A percentile compares a stretch with the other conserved stretches of the same genome.
phyloP scores from a whole-genome alignment of 78 protist species.

The Acrasis kona region DNA sequence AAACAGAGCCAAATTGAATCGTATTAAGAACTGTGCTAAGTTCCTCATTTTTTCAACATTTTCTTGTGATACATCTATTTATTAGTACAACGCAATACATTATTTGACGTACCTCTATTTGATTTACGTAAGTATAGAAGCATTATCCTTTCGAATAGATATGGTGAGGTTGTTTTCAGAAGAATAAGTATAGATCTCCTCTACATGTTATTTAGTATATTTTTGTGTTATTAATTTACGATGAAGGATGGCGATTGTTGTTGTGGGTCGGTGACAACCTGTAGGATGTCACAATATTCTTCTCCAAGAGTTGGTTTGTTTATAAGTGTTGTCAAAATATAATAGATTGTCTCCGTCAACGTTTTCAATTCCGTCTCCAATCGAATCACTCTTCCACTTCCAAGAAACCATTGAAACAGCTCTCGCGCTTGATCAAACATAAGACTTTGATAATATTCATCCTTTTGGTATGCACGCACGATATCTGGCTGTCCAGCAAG shows the following conservation, averaged over 20 bases:
- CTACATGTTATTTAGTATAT: too few relatives aligned
- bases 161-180: neutral
- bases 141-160: neutral
- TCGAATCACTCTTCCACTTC: slow-evolving; percentile 11
- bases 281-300: slow-evolving; percentile 18
- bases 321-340: neutral
- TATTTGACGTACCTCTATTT: too few relatives aligned
- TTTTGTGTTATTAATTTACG: too few relatives aligned
- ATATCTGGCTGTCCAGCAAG: slow-evolving; percentile 2
- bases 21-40: too few relatives aligned
- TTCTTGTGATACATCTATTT: too few relatives aligned
- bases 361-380: neutral
- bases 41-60: too few relatives aligned
- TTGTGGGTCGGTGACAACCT: neutral
- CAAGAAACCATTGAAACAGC: neutral
- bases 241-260: too few relatives aligned
- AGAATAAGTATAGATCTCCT: too few relatives aligned
- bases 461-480: slow-evolving; percentile 9
- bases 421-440: slow-evolving; percentile 1
- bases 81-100: too few relatives aligned
- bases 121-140: too few relatives aligned
- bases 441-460: neutral
- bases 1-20: too few relatives aligned
- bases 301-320: slow-evolving; percentile 5
- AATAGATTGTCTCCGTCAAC: neutral